Conservation (phyloP, 371 early-diverging fungal genomes). For the Cokeromyces recurvatus region DNA sequence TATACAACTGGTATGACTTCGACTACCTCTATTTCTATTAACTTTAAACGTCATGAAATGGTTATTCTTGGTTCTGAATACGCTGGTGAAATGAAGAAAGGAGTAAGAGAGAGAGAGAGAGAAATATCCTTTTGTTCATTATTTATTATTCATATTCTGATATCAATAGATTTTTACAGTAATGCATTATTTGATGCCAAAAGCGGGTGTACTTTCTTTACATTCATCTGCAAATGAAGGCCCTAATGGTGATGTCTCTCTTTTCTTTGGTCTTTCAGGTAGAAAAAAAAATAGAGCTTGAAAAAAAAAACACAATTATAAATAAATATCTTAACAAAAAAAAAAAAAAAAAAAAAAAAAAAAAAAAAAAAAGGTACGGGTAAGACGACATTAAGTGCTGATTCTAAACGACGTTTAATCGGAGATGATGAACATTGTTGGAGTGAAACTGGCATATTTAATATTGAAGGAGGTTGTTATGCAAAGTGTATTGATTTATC, state of each 20-base stretch:
- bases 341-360: background rate
- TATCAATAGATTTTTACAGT: conserved; percentile 78
- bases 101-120: conserved; percentile 39
- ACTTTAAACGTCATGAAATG: conserved; percentile 76
- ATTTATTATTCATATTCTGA: background rate
- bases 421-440: conserved; percentile 99
- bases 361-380: conserved; percentile 85
- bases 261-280: conserved; percentile 96
- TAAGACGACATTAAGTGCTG: conserved; percentile 96
- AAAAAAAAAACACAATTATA: background rate
- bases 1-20: conserved; percentile 97
- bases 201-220: conserved; percentile 92
- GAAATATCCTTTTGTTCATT: background rate
- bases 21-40: conserved; percentile 86
- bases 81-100: conserved; percentile 99
- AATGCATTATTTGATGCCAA: conserved; percentile 98
- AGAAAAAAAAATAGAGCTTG: background rate
- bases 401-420: conserved; percentile 88
- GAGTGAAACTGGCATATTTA: conserved; percentile 94
- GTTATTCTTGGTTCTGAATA: conserved; percentile 97
- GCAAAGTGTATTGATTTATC: conserved; percentile 95
- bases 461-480: conserved; percentile 98
- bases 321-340: too few relatives aligned
- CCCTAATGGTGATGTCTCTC: conserved; percentile 84
- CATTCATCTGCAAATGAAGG: conserved; percentile 97